These are phyloP conservation scores for Eimeria acervulina DNA, from an alignment of 169 alveolate species.

Conservation along the genomic window DNA sequence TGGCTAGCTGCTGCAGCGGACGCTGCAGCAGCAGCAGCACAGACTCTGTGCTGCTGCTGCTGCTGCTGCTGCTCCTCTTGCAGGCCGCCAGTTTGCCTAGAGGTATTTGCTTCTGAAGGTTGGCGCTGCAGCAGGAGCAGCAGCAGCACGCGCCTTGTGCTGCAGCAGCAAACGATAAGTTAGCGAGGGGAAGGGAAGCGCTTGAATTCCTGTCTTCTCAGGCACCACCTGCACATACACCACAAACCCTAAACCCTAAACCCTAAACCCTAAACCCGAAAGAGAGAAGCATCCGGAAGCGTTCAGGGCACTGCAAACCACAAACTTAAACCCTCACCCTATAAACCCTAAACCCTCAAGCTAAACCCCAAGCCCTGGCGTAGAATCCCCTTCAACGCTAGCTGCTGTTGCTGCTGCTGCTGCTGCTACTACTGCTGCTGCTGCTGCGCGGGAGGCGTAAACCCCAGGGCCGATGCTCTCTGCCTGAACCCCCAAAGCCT, in stretches of 20 bases:
- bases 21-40: conserved; percentile 15
- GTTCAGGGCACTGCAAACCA: too few relatives aligned
- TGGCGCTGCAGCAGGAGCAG: conserved; percentile 2
- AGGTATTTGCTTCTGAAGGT: conserved; percentile 8
- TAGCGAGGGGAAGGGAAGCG: conserved; percentile 51
- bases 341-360: too few relatives aligned
- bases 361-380: too few relatives aligned
- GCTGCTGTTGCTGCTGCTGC: too few relatives aligned
- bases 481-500: background rate
- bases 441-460: too few relatives aligned
- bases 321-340: too few relatives aligned
- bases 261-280: conserved; percentile 14
- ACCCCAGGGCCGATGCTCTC: too few relatives aligned
- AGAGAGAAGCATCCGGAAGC: too few relatives aligned
- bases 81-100: background rate
- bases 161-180: conserved; percentile 54
- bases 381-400: too few relatives aligned
- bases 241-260: conserved; percentile 3
- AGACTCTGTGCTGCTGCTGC: conserved; percentile 52
- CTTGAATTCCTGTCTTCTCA: conserved; percentile 35
- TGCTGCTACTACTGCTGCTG: too few relatives aligned
- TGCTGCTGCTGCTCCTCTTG: conserved; percentile 39
- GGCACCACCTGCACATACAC: background rate
- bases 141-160: background rate
- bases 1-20: background rate